These are phyloP conservation scores for Lichtheimia corymbifera DNA, from an alignment of 371 early-diverging fungal genomes.

Conservation along the genomic window DNA sequence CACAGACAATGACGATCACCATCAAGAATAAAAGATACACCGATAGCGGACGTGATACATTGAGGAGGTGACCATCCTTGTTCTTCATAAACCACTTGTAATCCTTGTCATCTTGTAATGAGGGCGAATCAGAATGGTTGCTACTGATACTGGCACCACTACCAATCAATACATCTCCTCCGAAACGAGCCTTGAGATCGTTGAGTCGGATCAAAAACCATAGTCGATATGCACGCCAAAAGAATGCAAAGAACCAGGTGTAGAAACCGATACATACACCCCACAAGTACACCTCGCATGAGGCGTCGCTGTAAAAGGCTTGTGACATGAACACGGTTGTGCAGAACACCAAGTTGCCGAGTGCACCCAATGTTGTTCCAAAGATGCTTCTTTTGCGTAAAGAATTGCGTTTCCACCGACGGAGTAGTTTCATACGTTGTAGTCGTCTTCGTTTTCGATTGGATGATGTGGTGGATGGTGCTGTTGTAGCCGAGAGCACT, in stretches of 20 bases:
- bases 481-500: background rate
- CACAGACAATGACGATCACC: conserved; percentile 17
- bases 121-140: background rate
- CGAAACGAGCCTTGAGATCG: conserved; percentile 24
- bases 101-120: conserved; percentile 17
- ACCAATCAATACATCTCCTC: background rate
- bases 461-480: background rate
- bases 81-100: conserved; percentile 31
- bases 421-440: conserved; percentile 8
- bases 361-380: conserved; percentile 29
- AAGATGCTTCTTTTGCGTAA: conserved; percentile 28
- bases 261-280: conserved; percentile 32
- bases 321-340: conserved; percentile 23
- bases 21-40: conserved; percentile 15
- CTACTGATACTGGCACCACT: background rate
- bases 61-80: conserved; percentile 9
- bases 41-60: conserved; percentile 5
- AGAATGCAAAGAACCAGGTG: conserved; percentile 39
- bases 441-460: background rate
- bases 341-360: conserved; percentile 37
- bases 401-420: conserved; percentile 13
- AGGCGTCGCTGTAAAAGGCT: conserved; percentile 6
- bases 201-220: conserved; percentile 30
- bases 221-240: conserved; percentile 30
- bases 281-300: conserved; percentile 33